Evolutionary conservation across 169 alveolate genomes (phyloP), one percentile per base, ranked within the genome.

Genomic region (Theileria sp.): DNA sequence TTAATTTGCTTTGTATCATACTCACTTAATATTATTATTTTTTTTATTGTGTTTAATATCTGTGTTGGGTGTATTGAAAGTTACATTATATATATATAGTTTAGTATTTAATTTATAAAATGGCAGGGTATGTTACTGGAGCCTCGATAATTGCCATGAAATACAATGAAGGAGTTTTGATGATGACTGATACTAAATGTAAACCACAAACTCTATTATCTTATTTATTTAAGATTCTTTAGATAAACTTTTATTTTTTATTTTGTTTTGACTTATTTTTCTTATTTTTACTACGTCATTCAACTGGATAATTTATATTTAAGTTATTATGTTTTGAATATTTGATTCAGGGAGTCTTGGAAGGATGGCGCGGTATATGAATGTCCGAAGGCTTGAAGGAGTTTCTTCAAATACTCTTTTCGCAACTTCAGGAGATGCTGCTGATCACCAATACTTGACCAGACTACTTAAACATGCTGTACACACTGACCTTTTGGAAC

Each of bases 101-200:
- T 30, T 8, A 61, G 36, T 30, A 61, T 61, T 61, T 28, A 26
- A 61, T 23, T 51, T 25, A 28, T 13, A 60, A 26, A 72, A 85
- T 85, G 87, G 75, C 85, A 38, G 86, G 86, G 3, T 67, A 69
- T 66, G 87, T 85, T 19, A 85, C 87, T 3, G 83, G 91, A 23
- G 78, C 85, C 68, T 77, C 87, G 62, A 80, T 79, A 23, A 75
- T 85, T 8, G 91, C 87, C 73, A 79, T 85, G 80, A 85, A 78
- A 49, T 85, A 61, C 49, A 69, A 79, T 68, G 91, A 83, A 21
- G 91, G 91, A 32, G 87, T 85, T 56, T 64, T 85, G 38, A 51
- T 85, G 68, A 86, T 86, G 32, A 82, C 91, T 15, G 91, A 85
- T 65, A 85, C 91, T 50, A 77, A 85, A 62, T 60, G 91, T 85